These are phyloP conservation scores for Dictyostelium firmibasis DNA, from an alignment of 78 protist species.

Conservation along the genomic window DNA sequence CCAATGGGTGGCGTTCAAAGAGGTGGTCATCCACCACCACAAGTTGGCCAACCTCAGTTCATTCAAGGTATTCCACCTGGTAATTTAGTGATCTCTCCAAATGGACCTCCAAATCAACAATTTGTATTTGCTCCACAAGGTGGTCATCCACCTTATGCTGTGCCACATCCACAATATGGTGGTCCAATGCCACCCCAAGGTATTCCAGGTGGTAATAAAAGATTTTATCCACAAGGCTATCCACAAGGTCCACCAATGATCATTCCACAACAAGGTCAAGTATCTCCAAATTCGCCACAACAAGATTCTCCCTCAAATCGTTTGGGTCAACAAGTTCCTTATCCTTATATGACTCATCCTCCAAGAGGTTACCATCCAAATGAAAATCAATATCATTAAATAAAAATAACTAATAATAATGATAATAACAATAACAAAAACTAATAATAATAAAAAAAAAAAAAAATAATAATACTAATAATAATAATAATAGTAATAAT, in stretches of 20 bases:
- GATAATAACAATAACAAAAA: neutral
- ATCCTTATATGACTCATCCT: neutral
- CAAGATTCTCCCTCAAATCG: neutral
- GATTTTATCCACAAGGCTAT: neutral
- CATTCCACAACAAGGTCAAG: neutral
- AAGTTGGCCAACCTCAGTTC: neutral
- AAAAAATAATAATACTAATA: neutral
- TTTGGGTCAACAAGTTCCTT: neutral
- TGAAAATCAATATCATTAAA: neutral
- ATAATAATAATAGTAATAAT: neutral
- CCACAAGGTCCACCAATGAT: neutral
- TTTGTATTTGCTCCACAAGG: neutral
- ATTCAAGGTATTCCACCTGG: neutral
- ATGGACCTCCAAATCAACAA: neutral
- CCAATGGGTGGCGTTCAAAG: neutral
- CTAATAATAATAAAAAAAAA: neutral
- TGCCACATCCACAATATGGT: neutral
- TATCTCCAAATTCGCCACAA: neutral
- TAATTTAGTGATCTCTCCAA: neutral
- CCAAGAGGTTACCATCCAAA: conserved; percentile 17
- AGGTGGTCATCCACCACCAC: neutral
- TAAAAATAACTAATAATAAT: neutral
- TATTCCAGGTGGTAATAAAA: neutral
- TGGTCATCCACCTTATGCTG: neutral
- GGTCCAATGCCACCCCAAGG: conserved; percentile 4